These are phyloP conservation scores for Sclerotinia spermophila DNA, from an alignment of 2,329 filamentous ascomycete genomes.

Conservation along the genomic window DNA sequence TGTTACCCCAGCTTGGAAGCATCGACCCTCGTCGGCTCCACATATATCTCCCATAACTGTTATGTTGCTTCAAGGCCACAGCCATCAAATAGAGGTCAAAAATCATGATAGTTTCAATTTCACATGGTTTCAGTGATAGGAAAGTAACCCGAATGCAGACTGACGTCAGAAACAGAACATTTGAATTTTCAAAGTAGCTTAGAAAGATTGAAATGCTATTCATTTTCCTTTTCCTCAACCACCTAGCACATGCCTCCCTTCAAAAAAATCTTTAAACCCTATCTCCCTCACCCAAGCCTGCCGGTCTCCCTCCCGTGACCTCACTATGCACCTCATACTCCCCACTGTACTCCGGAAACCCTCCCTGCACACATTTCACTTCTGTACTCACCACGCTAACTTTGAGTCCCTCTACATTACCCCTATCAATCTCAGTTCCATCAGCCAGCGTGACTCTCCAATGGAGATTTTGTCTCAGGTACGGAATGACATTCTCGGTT, in stretches of 20 bases:
- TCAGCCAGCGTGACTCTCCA: constrained; percentile 33
- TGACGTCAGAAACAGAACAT: too few species aligned
- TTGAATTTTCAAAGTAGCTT: neutral
- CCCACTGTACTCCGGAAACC: constrained; percentile 29
- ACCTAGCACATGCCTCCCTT: neutral
- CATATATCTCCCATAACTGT: too few species aligned
- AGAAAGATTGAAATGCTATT: neutral
- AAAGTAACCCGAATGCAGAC: neutral
- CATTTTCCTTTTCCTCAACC: neutral
- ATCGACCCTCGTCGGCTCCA: too few species aligned
- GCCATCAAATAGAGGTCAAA: too few species aligned
- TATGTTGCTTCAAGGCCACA: too few species aligned
- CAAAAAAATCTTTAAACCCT: neutral
- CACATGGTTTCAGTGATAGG: neutral
- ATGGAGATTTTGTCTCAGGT: constrained; percentile 34
- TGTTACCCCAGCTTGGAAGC: too few species aligned
- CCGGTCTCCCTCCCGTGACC: constrained; percentile 31
- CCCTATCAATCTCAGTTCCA: constrained; percentile 26
- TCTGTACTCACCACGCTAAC: constrained; percentile 33
- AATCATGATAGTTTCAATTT: neutral
- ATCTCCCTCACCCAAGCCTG: constrained; percentile 21
- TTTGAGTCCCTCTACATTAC: constrained; percentile 31
- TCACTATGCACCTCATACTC: constrained; percentile 34
- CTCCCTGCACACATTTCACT: constrained; percentile 27
- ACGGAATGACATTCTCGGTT: constrained; percentile 35